Percentiles rank a stretch among this genome's conserved stretches.
phyloP scores from a whole-genome alignment of 805 yeast species.

The Zygosaccharomyces lentus region DNA sequence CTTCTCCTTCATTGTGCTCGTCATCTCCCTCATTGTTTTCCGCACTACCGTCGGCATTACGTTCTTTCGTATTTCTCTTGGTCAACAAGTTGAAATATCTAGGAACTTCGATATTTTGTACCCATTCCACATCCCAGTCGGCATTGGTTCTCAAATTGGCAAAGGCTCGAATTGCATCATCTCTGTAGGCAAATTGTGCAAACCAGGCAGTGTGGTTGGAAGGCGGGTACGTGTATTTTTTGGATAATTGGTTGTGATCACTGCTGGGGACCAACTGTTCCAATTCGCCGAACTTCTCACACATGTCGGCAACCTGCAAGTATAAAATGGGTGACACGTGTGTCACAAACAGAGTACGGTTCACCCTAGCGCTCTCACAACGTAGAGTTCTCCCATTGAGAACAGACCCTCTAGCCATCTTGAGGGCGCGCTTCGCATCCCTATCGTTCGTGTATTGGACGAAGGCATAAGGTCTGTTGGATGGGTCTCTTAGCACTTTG shows the following conservation, averaged over 20 bases:
- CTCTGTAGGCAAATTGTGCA: slow-evolving; percentile 72
- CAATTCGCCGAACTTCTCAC: slow-evolving; percentile 64
- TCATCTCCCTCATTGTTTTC: slow-evolving; percentile 19
- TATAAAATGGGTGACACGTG: slow-evolving; percentile 23
- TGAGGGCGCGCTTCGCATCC: slow-evolving; percentile 66
- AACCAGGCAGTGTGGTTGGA: slow-evolving; percentile 54
- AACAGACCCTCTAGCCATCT: slow-evolving; percentile 60
- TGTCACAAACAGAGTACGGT: slow-evolving; percentile 71
- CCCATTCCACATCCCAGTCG: slow-evolving; percentile 73
- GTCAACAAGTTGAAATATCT: slow-evolving; percentile 30
- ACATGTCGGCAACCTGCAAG: slow-evolving; percentile 36
- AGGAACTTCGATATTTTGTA: slow-evolving; percentile 68
- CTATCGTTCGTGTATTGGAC: slow-evolving; percentile 73
- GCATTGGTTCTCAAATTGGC: slow-evolving; percentile 57
- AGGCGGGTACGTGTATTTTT: slow-evolving; percentile 18
- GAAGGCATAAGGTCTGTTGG: slow-evolving; percentile 86
- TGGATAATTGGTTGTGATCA: slow-evolving; percentile 26
- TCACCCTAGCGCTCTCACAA: slow-evolving; percentile 88
- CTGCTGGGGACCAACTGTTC: slow-evolving; percentile 55
- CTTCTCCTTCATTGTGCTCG: background rate
- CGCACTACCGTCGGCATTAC: background rate
- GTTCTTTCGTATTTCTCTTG: slow-evolving; percentile 6
- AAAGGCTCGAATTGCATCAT: slow-evolving; percentile 83
- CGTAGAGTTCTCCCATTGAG: slow-evolving; percentile 74
- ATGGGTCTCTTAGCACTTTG: slow-evolving; percentile 77